Conservation (phyloP, 148 eudicot genomes). For the Nyssa sinensis region DNA sequence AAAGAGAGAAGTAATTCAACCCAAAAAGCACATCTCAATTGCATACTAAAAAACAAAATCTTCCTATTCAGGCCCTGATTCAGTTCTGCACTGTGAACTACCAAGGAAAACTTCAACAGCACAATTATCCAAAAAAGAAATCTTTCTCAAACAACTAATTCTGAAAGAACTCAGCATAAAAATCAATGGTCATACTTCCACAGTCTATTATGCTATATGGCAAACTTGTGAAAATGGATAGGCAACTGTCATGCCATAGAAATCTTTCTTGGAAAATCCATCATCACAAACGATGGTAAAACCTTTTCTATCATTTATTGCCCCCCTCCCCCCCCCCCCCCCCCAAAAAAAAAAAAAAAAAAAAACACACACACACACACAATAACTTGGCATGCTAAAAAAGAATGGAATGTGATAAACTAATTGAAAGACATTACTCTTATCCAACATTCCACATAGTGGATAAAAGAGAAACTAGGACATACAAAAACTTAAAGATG, state of each 20-base stretch:
- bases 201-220: not conserved
- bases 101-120: not conserved
- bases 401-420: no score
- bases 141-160: not conserved
- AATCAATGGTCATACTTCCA: not conserved
- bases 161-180: not conserved
- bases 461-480: not conserved
- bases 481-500: no score
- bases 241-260: no score
- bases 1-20: not conserved
- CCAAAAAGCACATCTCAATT: not conserved
- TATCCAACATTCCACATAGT: not conserved
- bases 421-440: not conserved
- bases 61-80: not conserved
- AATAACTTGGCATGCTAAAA: no score
- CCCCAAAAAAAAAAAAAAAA: not conserved
- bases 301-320: not conserved
- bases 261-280: no score
- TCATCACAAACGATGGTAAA: not conserved
- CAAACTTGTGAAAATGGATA: not conserved
- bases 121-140: no score
- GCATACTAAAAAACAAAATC: not conserved
- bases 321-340: no score
- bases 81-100: no score
- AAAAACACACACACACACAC: no score